These are phyloP conservation scores for Cercospora sp. DNA, from an alignment of 2,329 filamentous ascomycete genomes.

Conservation along the genomic window DNA sequence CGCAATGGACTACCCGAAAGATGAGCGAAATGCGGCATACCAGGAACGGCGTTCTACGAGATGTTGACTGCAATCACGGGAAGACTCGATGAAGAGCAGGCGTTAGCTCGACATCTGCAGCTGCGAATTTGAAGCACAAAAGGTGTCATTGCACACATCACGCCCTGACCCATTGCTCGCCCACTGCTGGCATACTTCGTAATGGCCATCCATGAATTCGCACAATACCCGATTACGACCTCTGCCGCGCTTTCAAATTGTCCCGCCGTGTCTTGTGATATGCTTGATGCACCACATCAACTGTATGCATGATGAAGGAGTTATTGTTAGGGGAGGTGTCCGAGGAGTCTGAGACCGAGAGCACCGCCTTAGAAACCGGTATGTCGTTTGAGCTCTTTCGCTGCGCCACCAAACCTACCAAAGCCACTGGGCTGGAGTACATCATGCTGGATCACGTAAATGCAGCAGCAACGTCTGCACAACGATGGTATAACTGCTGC, in stretches of 20 bases:
- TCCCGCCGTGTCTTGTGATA: not conserved
- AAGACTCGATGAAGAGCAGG: slow-evolving; percentile 13
- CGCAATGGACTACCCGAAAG: slow-evolving; percentile 9
- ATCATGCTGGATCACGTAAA: not conserved
- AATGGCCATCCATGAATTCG: not conserved
- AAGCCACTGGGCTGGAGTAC: not conserved
- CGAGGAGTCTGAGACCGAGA: not conserved
- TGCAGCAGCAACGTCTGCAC: not conserved
- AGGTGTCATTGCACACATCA: not conserved
- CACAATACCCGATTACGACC: not conserved
- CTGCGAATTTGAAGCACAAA: slow-evolving; percentile 11
- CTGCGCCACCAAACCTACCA: not conserved
- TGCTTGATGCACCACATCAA: not conserved
- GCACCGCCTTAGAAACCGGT: not conserved
- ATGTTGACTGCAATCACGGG: slow-evolving; percentile 17
- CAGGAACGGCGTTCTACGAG: slow-evolving; percentile 28
- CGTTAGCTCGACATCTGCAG: slow-evolving; percentile 20
- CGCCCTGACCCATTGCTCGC: not conserved
- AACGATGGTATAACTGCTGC: not conserved
- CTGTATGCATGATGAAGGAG: not conserved
- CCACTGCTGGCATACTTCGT: not conserved
- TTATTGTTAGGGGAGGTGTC: not conserved
- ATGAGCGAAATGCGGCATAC: slow-evolving; percentile 23
- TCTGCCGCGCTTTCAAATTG: not conserved
- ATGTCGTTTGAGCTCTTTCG: not conserved